phyloP scores from a whole-genome alignment of 352 stramenopile genomes.

The Pythium phragmiticola region DNA sequence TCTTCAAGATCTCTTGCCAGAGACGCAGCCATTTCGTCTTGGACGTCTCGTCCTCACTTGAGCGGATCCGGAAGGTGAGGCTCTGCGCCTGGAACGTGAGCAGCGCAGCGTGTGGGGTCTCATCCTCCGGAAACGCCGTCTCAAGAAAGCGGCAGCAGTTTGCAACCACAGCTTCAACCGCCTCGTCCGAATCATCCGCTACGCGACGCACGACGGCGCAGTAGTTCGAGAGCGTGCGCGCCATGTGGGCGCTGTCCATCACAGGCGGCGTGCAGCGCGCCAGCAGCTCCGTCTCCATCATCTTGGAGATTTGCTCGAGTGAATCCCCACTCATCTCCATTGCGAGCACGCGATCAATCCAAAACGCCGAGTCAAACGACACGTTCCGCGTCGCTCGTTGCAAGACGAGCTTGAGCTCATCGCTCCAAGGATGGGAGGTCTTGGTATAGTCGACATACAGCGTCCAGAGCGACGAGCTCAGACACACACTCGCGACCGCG shows the following conservation, averaged over 20 bases:
- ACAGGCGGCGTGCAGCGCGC: slow-evolving; percentile 31
- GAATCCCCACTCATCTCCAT: slow-evolving; percentile 34
- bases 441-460: slow-evolving; percentile 49
- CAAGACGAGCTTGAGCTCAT: slow-evolving; percentile 22
- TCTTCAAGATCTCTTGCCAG: slow-evolving; percentile 35
- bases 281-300: slow-evolving; percentile 35
- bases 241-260: slow-evolving; percentile 58
- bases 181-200: slow-evolving; percentile 21
- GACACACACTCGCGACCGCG: slow-evolving; percentile 47
- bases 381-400: slow-evolving; percentile 60
- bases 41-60: neutral
- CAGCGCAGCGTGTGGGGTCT: slow-evolving; percentile 32
- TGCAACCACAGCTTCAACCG: slow-evolving; percentile 33
- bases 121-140: slow-evolving; percentile 36
- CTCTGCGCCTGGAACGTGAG: slow-evolving; percentile 56
- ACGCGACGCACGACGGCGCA: slow-evolving; percentile 20
- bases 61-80: slow-evolving; percentile 22
- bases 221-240: slow-evolving; percentile 43
- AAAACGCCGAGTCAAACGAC: slow-evolving; percentile 59
- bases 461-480: slow-evolving; percentile 54
- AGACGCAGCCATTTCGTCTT: slow-evolving; percentile 27
- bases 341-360: slow-evolving; percentile 52
- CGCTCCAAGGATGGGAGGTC: neutral
- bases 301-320: slow-evolving; percentile 23
- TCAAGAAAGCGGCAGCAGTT: slow-evolving; percentile 36